Evolutionary conservation across 2,329 filamentous ascomycete genomes (phyloP).

Genomic region (Aspergillus ochraceus): DNA sequence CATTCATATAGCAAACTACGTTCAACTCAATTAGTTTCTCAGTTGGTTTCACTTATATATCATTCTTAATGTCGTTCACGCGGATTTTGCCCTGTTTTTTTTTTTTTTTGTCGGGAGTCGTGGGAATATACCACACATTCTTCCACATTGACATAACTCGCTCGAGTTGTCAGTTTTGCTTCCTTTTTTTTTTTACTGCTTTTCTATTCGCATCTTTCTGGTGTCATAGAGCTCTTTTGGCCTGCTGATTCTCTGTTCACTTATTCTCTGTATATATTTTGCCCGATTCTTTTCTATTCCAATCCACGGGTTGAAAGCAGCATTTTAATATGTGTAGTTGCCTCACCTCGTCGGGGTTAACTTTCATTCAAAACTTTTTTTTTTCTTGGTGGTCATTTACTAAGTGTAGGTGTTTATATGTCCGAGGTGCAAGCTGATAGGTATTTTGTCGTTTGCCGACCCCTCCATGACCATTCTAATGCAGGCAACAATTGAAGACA

Average conservation of each 20-base stretch:
- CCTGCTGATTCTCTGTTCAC: background rate
- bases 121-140: background rate
- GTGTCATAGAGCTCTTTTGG: background rate
- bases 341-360: background rate
- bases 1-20: conserved; percentile 36
- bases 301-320: conserved; percentile 1
- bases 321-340: background rate
- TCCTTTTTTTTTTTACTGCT: background rate
- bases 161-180: background rate
- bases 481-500: too few species aligned
- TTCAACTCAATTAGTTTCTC: conserved; percentile 31
- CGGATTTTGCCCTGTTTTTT: background rate
- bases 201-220: background rate
- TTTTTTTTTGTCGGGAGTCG: conserved; percentile 3
- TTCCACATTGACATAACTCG: background rate
- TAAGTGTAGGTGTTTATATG: too few species aligned
- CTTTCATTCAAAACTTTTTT: background rate
- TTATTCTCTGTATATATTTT: conserved; percentile 6
- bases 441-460: too few species aligned
- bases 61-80: conserved; percentile 3
- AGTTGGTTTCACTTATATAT: conserved; percentile 10
- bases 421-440: too few species aligned
- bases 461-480: too few species aligned
- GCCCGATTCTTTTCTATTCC: background rate
- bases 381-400: background rate